Base-by-base conservation (phyloP, 371 early-diverging fungal species). In the Syncephalis fuscata region DNA sequence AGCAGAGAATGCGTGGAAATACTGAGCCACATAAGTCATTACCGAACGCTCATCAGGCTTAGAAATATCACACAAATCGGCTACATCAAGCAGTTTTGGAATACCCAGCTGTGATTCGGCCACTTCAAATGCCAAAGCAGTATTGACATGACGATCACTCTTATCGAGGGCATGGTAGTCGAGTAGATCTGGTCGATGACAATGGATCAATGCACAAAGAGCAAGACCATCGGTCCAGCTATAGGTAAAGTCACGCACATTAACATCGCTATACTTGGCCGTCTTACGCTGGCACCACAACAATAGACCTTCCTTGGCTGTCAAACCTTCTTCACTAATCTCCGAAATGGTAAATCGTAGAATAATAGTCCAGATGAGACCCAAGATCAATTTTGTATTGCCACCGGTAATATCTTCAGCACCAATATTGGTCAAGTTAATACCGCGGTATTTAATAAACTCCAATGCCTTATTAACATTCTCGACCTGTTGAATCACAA, bases 11-110 rank as follows among this genome's bases (percentile, higher is more conserved):
- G 94, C 93, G 59, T 95, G 96, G 72, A 92, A 99, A 61, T 96
- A 99, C 64, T 92, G 88, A 8, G 96, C 92, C 11, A 98, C 91
- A 59, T 99, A 99, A 36, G 99, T 97, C 88, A 97, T 93, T 25
- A 99, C 77, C 2, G 95, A 96, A 26, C 83, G 77, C 52, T 96
- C 94, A 70, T 99, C 99, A 11, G 97, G 97, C 64, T 88, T 90
- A 40, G 72, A 60, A n/a, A 84, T 80, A 60, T 91, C 89, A 51
- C 88, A 85, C 21, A 99, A 70, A 65, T 99, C 99, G 57, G 95
- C 96, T 3, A 90, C 90, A 67, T 92, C 95, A 49, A 94, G 62
- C 40, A 94, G 63, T 68, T 81, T 76, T 15, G 96, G 88, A 53
- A 98, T 98, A 38, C 77, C 79, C 37, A 96, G 67, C 45, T 88